These are phyloP conservation scores for Hypholoma sublateritium DNA, from an alignment of 768 basidiomycete species.

Conservation along the genomic window DNA sequence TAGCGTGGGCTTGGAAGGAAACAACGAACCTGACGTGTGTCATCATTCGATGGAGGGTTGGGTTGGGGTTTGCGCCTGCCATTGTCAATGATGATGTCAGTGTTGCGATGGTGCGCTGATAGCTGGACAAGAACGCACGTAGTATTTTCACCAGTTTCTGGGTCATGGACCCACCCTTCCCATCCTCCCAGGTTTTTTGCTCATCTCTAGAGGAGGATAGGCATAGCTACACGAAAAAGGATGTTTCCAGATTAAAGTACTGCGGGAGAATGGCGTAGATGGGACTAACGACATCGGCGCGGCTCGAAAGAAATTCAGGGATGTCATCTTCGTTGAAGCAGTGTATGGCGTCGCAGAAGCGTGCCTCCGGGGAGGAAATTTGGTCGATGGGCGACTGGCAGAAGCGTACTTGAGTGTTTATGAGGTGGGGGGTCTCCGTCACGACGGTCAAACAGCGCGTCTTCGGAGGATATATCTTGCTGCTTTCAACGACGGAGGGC, in stretches of 20 bases:
- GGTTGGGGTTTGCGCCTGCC: too few relatives aligned
- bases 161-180: neutral
- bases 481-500: neutral
- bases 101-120: neutral
- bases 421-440: neutral
- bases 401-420: neutral
- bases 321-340: neutral
- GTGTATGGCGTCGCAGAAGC: neutral
- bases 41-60: too few relatives aligned
- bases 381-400: neutral
- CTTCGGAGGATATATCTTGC: neutral
- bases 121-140: neutral
- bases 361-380: neutral
- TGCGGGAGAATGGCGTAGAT: neutral
- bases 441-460: neutral
- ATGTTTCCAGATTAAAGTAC: neutral
- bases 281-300: neutral
- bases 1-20: too few relatives aligned
- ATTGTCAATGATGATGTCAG: too few relatives aligned
- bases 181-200: constrained; percentile 4
- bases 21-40: too few relatives aligned
- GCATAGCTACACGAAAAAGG: neutral
- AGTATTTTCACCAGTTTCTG: neutral
- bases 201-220: constrained; percentile 4
- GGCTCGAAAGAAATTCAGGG: too few relatives aligned